These are phyloP conservation scores for Candida sojae DNA, from an alignment of 1,139 yeast species.

Conservation along the genomic window DNA sequence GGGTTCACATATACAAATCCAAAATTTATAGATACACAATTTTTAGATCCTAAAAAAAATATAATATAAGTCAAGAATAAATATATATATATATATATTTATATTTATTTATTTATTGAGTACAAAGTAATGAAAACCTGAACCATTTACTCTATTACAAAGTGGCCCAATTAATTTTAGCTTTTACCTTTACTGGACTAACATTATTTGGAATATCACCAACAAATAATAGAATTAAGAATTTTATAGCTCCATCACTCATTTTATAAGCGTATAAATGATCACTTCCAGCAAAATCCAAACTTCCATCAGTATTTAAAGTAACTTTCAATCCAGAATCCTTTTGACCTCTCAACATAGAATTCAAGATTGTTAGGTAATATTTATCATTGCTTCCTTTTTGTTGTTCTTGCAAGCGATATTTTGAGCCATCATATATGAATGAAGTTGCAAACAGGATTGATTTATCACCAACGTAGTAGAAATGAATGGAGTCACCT, in stretches of 20 bases:
- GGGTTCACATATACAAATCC: constrained; percentile 49
- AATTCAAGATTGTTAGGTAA: not conserved
- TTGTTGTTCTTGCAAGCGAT: not conserved
- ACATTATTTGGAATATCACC: not conserved
- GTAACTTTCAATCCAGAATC: not conserved
- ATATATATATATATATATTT: not conserved
- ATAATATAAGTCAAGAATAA: not conserved
- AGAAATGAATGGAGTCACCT: not conserved
- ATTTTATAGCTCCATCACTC: not conserved
- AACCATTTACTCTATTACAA: not conserved
- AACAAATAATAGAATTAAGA: not conserved
- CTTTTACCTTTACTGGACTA: not conserved
- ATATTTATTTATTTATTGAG: not conserved
- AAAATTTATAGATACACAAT: constrained; percentile 25
- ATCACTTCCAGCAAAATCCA: constrained; percentile 1
- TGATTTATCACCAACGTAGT: not conserved
- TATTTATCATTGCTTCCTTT: not conserved
- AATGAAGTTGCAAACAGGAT: not conserved
- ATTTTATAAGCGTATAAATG: not conserved
- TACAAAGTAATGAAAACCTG: too few species aligned
- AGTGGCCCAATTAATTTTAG: constrained; percentile 1
- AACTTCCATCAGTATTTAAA: not conserved
- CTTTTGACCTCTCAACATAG: not conserved
- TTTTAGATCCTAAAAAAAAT: constrained; percentile 6
- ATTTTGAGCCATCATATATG: not conserved